Percentiles rank a stretch among this genome's conserved stretches.
phyloP scores from a whole-genome alignment of 768 basidiomycete species.

The Boletus huronensis region DNA sequence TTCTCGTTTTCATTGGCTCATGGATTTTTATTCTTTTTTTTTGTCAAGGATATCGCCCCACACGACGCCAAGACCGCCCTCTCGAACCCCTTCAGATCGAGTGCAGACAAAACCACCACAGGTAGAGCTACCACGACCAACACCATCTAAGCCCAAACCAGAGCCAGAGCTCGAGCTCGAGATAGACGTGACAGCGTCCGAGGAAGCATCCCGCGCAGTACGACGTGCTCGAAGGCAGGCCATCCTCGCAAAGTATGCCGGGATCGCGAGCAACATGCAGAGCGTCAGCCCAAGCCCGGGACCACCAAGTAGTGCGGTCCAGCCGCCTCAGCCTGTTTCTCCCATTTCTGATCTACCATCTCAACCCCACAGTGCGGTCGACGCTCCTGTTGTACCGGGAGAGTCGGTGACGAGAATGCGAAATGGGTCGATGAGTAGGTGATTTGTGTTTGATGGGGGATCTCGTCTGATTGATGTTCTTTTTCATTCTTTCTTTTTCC shows the following conservation, averaged over 20 bases:
- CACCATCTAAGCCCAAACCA: constrained; percentile 22
- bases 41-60: constrained; percentile 62
- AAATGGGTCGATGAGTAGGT: constrained; percentile 26
- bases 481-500: background rate
- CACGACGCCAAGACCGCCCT: constrained; percentile 27
- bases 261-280: constrained; percentile 40
- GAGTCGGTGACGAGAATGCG: constrained; percentile 3
- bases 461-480: background rate
- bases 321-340: constrained; percentile 60
- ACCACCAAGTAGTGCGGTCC: constrained; percentile 71
- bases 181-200: constrained; percentile 44
- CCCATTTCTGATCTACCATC: constrained; percentile 60
- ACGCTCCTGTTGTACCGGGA: constrained; percentile 27
- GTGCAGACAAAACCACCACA: constrained; percentile 12
- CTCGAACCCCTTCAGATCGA: constrained; percentile 27
- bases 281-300: constrained; percentile 56
- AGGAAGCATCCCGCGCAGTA: constrained; percentile 62
- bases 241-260: constrained; percentile 74
- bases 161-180: constrained; percentile 51
- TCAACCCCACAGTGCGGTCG: constrained; percentile 48
- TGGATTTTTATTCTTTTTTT: background rate
- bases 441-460: too few relatives aligned
- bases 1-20: constrained; percentile 10
- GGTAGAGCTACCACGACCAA: constrained; percentile 14
- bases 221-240: constrained; percentile 71